These are phyloP conservation scores for Zychaea mexicana DNA, from an alignment of 371 early-diverging fungal genomes.

Conservation along the genomic window DNA sequence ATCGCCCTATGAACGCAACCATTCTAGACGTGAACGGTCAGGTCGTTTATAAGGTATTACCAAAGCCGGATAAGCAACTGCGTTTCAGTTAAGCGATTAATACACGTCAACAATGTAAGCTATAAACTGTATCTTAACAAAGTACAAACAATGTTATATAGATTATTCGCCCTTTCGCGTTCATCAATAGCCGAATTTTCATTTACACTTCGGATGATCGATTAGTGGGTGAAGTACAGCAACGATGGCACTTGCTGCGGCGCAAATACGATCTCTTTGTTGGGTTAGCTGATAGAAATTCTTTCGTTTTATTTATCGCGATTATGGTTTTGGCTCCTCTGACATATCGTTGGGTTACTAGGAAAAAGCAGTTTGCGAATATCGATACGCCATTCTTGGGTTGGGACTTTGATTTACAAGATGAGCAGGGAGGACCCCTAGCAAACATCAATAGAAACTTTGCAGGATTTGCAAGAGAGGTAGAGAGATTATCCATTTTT, in stretches of 20 bases:
- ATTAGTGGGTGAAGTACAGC: slow-evolving; percentile 87
- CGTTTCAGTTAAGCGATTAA: background rate
- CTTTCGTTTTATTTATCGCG: background rate
- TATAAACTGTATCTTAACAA: background rate
- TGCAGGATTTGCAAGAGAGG: slow-evolving; percentile 85
- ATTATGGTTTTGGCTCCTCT: background rate
- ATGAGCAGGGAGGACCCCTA: slow-evolving; percentile 60
- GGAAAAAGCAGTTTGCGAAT: slow-evolving; percentile 69
- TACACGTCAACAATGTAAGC: background rate
- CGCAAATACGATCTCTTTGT: slow-evolving; percentile 85
- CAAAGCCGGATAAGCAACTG: background rate
- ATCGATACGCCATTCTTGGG: slow-evolving; percentile 80
- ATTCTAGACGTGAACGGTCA: slow-evolving; percentile 74
- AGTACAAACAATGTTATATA: slow-evolving; percentile 3
- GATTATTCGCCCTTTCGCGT: slow-evolving; percentile 76
- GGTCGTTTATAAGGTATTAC: slow-evolving; percentile 69
- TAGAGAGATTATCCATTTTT: too few species aligned
- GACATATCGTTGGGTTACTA: background rate
- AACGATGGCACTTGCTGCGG: slow-evolving; percentile 86
- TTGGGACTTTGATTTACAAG: slow-evolving; percentile 80
- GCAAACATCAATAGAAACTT: slow-evolving; percentile 81
- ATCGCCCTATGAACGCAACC: slow-evolving; percentile 79
- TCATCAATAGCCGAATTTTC: slow-evolving; percentile 79
- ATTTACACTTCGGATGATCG: slow-evolving; percentile 63
- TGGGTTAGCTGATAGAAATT: slow-evolving; percentile 23